These are phyloP conservation scores for Thuidium tamariscinum DNA, from an alignment of 225 moss, liverwort and hornwort species.

Conservation along the genomic window DNA sequence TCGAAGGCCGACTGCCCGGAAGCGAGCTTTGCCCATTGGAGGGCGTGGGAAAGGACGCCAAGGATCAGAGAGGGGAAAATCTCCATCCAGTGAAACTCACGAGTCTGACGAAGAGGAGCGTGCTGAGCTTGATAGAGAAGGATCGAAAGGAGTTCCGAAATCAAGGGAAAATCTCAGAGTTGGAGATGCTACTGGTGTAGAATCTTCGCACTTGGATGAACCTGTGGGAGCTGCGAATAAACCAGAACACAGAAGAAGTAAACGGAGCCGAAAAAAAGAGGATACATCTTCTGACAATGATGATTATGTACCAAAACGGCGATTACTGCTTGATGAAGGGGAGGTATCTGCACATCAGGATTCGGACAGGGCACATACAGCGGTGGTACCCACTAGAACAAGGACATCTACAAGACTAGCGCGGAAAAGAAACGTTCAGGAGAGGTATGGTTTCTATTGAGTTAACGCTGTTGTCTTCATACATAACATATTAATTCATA, in stretches of 20 bases:
- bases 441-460: constrained; percentile 13
- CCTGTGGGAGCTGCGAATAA: neutral
- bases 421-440: neutral
- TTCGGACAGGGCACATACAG: neutral
- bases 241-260: neutral
- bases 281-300: constrained; percentile 9
- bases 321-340: constrained; percentile 25
- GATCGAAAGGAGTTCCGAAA: neutral
- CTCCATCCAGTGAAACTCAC: neutral
- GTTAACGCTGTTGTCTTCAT: neutral
- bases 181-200: neutral
- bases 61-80: constrained; percentile 1
- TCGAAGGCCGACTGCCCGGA: constrained; percentile 19
- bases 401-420: constrained; percentile 12
- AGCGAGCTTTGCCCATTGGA: constrained; percentile 28
- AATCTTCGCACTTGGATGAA: constrained; percentile 2
- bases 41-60: constrained; percentile 24
- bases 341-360: neutral
- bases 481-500: neutral
- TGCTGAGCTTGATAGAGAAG: neutral
- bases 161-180: neutral
- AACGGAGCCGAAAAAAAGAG: neutral
- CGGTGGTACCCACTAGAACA: neutral
- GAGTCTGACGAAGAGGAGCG: constrained; percentile 2
- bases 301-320: constrained; percentile 19